A percentile compares a stretch with the other conserved stretches of the same genome.
These are phyloP conservation scores for Malus domestica DNA, from an alignment of 306 rosid species.

Conservation along the genomic window DNA sequence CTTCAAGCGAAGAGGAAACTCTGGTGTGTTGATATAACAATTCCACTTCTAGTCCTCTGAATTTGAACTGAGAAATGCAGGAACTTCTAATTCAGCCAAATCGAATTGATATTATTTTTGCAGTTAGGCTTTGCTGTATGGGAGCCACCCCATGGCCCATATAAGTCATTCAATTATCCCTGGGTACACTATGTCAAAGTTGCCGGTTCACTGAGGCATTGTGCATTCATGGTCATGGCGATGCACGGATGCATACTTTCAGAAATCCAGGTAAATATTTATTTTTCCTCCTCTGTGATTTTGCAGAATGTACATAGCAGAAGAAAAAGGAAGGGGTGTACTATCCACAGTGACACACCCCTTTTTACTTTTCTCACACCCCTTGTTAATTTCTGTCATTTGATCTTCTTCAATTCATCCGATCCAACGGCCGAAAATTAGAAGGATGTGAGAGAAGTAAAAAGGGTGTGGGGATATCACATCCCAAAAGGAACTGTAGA, in stretches of 20 bases:
- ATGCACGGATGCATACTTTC: constrained; percentile 83
- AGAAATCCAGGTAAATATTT: constrained; percentile 60
- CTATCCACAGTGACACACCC: no score
- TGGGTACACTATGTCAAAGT: constrained; percentile 59
- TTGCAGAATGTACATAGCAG: background rate
- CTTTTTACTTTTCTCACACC: no score
- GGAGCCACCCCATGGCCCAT: constrained; percentile 85
- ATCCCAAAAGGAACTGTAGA: background rate
- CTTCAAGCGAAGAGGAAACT: constrained; percentile 63
- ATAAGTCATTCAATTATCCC: constrained; percentile 52
- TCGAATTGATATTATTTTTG: background rate
- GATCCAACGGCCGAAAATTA: no score
- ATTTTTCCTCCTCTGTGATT: background rate
- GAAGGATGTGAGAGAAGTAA: no score
- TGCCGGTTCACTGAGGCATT: constrained; percentile 71
- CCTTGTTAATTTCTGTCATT: no score
- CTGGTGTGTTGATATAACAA: constrained; percentile 37
- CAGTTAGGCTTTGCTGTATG: constrained; percentile 71
- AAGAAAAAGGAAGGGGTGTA: background rate
- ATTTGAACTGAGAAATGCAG: background rate
- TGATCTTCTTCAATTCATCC: no score
- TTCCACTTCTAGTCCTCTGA: constrained; percentile 1
- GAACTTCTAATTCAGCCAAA: background rate
- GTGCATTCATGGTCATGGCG: constrained; percentile 79
- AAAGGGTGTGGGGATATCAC: no score